Conservation (phyloP, 1,284 basidiomycete genomes). For the Tremellales sp. region DNA sequence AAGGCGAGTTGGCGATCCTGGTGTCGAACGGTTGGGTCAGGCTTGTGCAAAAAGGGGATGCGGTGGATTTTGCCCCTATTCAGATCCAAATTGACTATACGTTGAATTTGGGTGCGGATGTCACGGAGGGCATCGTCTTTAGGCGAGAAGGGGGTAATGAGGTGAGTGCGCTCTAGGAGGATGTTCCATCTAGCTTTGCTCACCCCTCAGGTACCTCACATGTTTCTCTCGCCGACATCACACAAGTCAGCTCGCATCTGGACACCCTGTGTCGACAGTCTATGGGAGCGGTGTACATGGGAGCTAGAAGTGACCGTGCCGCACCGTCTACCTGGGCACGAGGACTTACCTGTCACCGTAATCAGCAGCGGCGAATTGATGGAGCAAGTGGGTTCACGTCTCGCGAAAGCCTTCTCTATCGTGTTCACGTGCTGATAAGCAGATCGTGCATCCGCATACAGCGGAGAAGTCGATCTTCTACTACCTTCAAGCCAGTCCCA, state of each 20-base stretch:
- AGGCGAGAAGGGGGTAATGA: conserved; percentile 51
- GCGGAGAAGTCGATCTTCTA: conserved; percentile 93
- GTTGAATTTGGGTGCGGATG: conserved; percentile 32
- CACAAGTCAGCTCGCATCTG: conserved; percentile 90
- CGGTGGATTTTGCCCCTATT: conserved; percentile 35
- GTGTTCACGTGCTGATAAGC: conserved; percentile 9
- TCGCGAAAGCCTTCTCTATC: too few species aligned
- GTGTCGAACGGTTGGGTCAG: conserved; percentile 74
- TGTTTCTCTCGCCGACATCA: conserved; percentile 82
- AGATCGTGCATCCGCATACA: conserved; percentile 91
- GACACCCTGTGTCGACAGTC: conserved; percentile 92
- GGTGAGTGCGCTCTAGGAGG: conserved; percentile 54
- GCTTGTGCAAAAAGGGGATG: conserved; percentile 26
- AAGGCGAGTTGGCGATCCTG: conserved; percentile 89
- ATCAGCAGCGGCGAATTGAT: conserved; percentile 90
- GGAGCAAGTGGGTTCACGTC: conserved; percentile 65
- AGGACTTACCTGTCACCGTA: conserved; percentile 67
- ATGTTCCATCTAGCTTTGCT: conserved; percentile 21
- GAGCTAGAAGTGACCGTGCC: conserved; percentile 96
- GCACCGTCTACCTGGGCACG: conserved; percentile 60
- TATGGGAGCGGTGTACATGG: conserved; percentile 98
- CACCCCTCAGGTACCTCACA: conserved; percentile 80
- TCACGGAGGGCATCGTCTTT: conserved; percentile 44
- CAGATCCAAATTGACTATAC: conserved; percentile 46
- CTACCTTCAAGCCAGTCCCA: conserved; percentile 81